These are phyloP conservation scores for Paraphaeosphaeria sporulosa DNA, from an alignment of 2,329 filamentous ascomycete genomes.

Conservation along the genomic window DNA sequence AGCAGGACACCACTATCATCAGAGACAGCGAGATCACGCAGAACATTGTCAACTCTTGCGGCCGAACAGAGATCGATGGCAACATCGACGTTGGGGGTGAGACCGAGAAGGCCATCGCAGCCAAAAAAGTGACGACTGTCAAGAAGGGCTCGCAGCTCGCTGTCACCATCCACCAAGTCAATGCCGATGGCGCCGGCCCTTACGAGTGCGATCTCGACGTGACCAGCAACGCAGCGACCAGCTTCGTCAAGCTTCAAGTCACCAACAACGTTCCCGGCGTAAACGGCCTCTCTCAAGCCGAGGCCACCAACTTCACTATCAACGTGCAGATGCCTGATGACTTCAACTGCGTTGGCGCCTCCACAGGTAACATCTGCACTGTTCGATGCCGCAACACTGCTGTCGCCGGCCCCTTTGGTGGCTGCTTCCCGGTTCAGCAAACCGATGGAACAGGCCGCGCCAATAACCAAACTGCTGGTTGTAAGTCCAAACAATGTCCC, in stretches of 20 bases:
- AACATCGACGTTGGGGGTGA: constrained; percentile 51
- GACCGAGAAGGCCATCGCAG: constrained; percentile 46
- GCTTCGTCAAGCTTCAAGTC: constrained; percentile 60
- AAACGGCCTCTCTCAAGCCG: constrained; percentile 66
- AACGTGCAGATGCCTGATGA: constrained; percentile 64
- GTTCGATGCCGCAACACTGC: constrained; percentile 69
- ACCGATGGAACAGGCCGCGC: constrained; percentile 50
- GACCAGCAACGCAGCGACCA: constrained; percentile 58
- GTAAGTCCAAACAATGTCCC: constrained; percentile 29
- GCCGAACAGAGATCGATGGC: constrained; percentile 45
- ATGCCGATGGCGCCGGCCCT: constrained; percentile 70
- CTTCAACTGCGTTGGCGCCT: constrained; percentile 59
- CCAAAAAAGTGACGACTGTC: constrained; percentile 39
- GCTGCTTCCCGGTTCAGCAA: constrained; percentile 67
- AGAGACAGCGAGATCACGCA: constrained; percentile 46
- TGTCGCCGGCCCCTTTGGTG: constrained; percentile 69
- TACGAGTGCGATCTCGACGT: constrained; percentile 70
- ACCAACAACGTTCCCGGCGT: constrained; percentile 66
- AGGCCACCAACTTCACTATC: constrained; percentile 64
- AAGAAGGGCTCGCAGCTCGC: constrained; percentile 33
- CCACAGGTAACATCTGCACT: constrained; percentile 68
- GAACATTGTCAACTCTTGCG: constrained; percentile 50
- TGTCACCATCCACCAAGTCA: constrained; percentile 65
- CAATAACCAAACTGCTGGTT: constrained; percentile 29
- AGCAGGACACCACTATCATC: constrained; percentile 49